Evolutionary conservation across 1,284 basidiomycete genomes (phyloP).

Genomic region (Moesziomyces antarcticus): DNA sequence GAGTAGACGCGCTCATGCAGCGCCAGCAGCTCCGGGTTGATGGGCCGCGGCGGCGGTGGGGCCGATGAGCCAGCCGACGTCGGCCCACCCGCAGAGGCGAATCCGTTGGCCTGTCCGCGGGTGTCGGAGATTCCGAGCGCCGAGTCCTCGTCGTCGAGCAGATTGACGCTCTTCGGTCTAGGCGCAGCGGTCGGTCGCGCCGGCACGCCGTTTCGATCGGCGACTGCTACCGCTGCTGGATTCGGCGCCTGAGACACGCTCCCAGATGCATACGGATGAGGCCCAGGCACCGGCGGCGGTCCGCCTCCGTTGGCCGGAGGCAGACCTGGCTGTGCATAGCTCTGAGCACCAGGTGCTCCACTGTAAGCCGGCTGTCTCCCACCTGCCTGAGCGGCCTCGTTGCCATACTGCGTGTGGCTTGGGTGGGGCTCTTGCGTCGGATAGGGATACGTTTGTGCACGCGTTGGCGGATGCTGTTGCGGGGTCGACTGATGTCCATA

Average conservation of each 20-base stretch:
- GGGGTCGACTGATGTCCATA: slow-evolving; percentile 15
- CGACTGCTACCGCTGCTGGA: neutral
- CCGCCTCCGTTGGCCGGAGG: slow-evolving; percentile 3
- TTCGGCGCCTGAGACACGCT: neutral
- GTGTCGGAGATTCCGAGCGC: neutral
- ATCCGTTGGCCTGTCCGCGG: neutral
- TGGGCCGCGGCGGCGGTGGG: slow-evolving; percentile 85
- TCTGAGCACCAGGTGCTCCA: neutral
- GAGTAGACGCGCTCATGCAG: slow-evolving; percentile 84
- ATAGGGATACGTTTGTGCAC: slow-evolving; percentile 24
- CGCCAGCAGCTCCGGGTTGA: slow-evolving; percentile 78
- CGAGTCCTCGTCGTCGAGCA: slow-evolving; percentile 40
- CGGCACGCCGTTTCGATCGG: slow-evolving; percentile 10
- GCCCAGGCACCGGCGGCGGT: slow-evolving; percentile 11
- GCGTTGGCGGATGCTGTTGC: slow-evolving; percentile 12
- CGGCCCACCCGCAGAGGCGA: neutral
- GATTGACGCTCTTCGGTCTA: slow-evolving; percentile 30
- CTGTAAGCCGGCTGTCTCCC: slow-evolving; percentile 1
- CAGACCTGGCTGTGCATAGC: neutral
- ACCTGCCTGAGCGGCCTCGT: slow-evolving; percentile 1
- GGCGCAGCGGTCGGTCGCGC: slow-evolving; percentile 10
- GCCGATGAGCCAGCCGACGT: slow-evolving; percentile 3
- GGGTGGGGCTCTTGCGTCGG: slow-evolving; percentile 9
- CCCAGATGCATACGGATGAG: slow-evolving; percentile 9
- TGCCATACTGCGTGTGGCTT: neutral